These are phyloP conservation scores for Populus euphratica DNA, from an alignment of 345 rosid genomes.

Conservation along the genomic window DNA sequence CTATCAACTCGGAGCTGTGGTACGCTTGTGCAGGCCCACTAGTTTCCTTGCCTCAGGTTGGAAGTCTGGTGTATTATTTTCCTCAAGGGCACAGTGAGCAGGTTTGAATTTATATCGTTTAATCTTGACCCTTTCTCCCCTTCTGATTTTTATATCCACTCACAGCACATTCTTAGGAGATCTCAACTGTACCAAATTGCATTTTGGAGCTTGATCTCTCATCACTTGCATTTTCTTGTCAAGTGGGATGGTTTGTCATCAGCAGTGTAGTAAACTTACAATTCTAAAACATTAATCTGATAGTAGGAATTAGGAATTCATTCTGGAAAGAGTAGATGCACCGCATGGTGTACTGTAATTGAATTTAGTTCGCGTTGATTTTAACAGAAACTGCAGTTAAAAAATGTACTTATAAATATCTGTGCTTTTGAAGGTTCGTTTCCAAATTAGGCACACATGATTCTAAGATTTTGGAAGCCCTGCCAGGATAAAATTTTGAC, in stretches of 20 bases:
- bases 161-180: not conserved
- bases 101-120: conserved; percentile 44
- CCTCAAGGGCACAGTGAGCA: conserved; percentile 99
- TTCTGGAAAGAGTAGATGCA: not conserved
- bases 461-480: not conserved
- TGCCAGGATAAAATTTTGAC: not conserved
- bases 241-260: not conserved
- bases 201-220: not conserved
- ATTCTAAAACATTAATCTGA: not conserved
- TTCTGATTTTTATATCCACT: not conserved
- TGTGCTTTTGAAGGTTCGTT: not conserved
- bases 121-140: not conserved
- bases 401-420: not conserved
- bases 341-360: not conserved
- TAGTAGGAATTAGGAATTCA: not conserved
- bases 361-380: not conserved
- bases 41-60: conserved; percentile 89
- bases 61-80: conserved; percentile 86
- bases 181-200: not conserved
- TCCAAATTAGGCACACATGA: not conserved
- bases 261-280: not conserved
- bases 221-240: not conserved
- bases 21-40: conserved; percentile 99
- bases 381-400: not conserved
- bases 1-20: conserved; percentile 90